Evolutionary conservation across 2,329 filamentous ascomycete species (phyloP), one percentile per base, ranked within the genome.

Genomic region (Colletotrichum melonis): DNA sequence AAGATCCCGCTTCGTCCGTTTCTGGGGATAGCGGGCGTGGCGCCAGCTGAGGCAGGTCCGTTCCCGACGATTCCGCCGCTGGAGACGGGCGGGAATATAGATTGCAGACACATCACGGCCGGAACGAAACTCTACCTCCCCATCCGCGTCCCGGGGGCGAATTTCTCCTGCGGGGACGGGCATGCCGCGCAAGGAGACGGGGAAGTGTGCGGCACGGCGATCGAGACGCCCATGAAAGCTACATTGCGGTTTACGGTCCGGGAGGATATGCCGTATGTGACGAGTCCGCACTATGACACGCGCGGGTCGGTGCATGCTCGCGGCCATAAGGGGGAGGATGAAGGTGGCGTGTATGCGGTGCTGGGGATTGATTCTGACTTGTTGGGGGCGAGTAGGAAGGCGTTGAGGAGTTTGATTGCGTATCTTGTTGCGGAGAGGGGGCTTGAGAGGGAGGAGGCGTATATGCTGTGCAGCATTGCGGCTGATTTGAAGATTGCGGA

Each of bases 151-250:
- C 75, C 82, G 3, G 88, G 88, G 0, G 88, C 86, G 1, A 79
- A 88, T 14, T 88, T 89, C 77, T 88, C 86, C 77, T 88, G 86
- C 73, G 87, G 87, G 46, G 87, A 90, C 76, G 87, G 87, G 0
- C 88, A 89, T 77, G 87, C 86, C 3, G 87, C 86, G 0, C 87
- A 89, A 76, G 87, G 88, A 3, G 86, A 88, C 72, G 88, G 88
- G 4, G 88, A 89, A 75, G 85, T 89, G 26, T 89, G 87, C 75
- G 87, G 88, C 6, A 88, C 86, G n/a, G 88, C 88, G 7, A 87
- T 89, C 75, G 88, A 89, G 81, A 89, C 87, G 30, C 83, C 86
- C 1, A 86, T 88, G 80, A 83, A 80, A 70, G 87, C 87, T 0
- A 84, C 83, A 0, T 76, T 89, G 42, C 82, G 84, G n/a, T 82